These are phyloP conservation scores for Phytophthora meadii DNA, from an alignment of 352 stramenopile genomes.

Conservation along the genomic window DNA sequence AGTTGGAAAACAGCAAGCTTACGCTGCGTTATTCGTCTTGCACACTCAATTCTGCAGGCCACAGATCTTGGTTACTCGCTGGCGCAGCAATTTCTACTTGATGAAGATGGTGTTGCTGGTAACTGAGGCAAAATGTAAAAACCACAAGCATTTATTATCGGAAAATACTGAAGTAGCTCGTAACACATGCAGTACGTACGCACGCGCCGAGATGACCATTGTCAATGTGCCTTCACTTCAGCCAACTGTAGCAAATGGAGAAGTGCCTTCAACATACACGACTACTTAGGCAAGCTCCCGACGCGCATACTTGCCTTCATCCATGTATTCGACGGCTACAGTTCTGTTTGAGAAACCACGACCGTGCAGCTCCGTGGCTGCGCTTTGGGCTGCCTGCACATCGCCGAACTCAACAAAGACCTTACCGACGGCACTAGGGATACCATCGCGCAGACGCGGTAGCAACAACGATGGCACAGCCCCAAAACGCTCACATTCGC, in stretches of 20 bases:
- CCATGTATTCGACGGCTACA: conserved; percentile 90
- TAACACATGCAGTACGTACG: conserved; percentile 36
- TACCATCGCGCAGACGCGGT: conserved; percentile 71
- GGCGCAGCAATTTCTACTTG: conserved; percentile 56
- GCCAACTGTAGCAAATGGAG: conserved; percentile 8
- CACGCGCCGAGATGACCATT: conserved; percentile 7
- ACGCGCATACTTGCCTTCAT: conserved; percentile 87
- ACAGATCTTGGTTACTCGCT: conserved; percentile 65
- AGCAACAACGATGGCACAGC: conserved; percentile 83
- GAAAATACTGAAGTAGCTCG: conserved; percentile 33
- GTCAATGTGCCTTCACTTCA: conserved; percentile 11
- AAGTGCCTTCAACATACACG: conserved; percentile 9
- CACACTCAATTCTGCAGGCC: conserved; percentile 34
- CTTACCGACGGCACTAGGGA: conserved; percentile 70
- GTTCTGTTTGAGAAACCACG: conserved; percentile 94
- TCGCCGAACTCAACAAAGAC: conserved; percentile 95
- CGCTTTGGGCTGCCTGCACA: conserved; percentile 75
- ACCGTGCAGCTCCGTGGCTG: conserved; percentile 91
- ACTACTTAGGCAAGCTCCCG: conserved; percentile 57
- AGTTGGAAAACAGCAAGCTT: conserved; percentile 1
- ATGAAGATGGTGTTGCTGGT: conserved; percentile 20
- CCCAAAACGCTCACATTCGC: conserved; percentile 93
- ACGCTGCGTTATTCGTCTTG: conserved; percentile 5
- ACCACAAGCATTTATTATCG: conserved; percentile 50
- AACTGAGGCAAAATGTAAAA: conserved; percentile 28